Percentiles rank a stretch among this genome's conserved stretches.
Conservation (phyloP, 1,139 yeast species). For the Oligophagozyma castellii region DNA sequence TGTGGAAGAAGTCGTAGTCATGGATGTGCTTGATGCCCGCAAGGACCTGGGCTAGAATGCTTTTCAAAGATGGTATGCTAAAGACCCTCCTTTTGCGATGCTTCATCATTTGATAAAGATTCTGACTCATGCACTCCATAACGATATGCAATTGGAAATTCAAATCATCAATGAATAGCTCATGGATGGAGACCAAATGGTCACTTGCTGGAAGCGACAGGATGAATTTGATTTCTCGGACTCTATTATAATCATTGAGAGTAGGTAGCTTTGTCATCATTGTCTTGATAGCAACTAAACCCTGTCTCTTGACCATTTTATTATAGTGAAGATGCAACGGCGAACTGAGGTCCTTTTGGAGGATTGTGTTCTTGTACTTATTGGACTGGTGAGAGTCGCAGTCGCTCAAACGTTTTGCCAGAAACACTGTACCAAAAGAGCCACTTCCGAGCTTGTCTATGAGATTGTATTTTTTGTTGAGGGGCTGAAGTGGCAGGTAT, state of each 20-base stretch:
- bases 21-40: constrained; percentile 78
- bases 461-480: constrained; percentile 34
- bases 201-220: constrained; percentile 57
- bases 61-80: constrained; percentile 44
- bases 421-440: constrained; percentile 59
- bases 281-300: constrained; percentile 73
- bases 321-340: not conserved
- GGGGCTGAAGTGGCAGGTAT: constrained; percentile 31
- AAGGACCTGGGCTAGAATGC: constrained; percentile 57
- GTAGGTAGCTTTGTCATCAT: constrained; percentile 43
- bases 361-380: constrained; percentile 1
- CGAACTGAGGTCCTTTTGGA: constrained; percentile 1
- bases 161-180: constrained; percentile 56
- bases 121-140: constrained; percentile 83
- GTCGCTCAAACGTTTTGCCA: constrained; percentile 33
- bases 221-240: constrained; percentile 68
- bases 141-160: constrained; percentile 56
- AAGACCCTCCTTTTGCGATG: constrained; percentile 39
- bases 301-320: constrained; percentile 22
- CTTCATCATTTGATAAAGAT: constrained; percentile 58
- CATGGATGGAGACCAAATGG: constrained; percentile 59
- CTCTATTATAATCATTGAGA: constrained; percentile 43
- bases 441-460: constrained; percentile 56
- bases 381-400: constrained; percentile 5
- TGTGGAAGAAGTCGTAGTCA: constrained; percentile 56